Evolutionary conservation across 1,284 basidiomycete genomes (phyloP).

Genomic region (Papiliotrema laurentii): DNA sequence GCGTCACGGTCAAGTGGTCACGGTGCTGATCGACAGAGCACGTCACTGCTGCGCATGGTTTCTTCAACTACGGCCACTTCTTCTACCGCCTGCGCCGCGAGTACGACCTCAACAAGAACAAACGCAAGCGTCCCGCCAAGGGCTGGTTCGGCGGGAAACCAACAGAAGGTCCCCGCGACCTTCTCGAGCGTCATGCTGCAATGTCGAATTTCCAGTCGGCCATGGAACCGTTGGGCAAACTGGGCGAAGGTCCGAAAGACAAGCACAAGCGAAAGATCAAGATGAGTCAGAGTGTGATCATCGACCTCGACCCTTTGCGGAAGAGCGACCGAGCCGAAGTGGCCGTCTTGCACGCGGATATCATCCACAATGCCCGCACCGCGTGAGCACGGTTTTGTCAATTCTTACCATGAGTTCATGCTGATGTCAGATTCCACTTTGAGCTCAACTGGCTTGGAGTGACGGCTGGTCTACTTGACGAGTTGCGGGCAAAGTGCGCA

Average conservation of each 20-base stretch:
- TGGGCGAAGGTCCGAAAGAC: conserved; percentile 8
- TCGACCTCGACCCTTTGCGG: conserved; percentile 76
- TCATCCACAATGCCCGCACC: conserved; percentile 83
- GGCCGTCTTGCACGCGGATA: conserved; percentile 81
- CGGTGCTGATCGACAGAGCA: conserved; percentile 52
- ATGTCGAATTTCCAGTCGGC: conserved; percentile 15
- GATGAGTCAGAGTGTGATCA: conserved; percentile 78
- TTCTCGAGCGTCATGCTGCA: conserved; percentile 19
- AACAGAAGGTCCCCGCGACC: conserved; percentile 13
- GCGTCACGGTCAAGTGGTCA: not conserved
- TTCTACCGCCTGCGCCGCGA: conserved; percentile 78
- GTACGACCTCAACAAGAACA: conserved; percentile 47
- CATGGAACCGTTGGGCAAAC: conserved; percentile 7
- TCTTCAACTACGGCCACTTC: conserved; percentile 76
- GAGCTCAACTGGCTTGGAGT: conserved; percentile 97
- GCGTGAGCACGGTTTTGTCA: conserved; percentile 49
- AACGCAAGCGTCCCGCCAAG: conserved; percentile 21
- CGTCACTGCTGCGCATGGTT: conserved; percentile 68
- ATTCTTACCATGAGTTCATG: not conserved
- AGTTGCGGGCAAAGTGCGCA: conserved; percentile 77
- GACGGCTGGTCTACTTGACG: conserved; percentile 92
- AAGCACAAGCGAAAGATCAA: conserved; percentile 62
- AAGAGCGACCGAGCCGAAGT: conserved; percentile 81
- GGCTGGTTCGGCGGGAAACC: conserved; percentile 33
- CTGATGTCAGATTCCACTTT: conserved; percentile 65